Conservation (phyloP, 164 flowering plant genomes). For the Annona cherimola region DNA sequence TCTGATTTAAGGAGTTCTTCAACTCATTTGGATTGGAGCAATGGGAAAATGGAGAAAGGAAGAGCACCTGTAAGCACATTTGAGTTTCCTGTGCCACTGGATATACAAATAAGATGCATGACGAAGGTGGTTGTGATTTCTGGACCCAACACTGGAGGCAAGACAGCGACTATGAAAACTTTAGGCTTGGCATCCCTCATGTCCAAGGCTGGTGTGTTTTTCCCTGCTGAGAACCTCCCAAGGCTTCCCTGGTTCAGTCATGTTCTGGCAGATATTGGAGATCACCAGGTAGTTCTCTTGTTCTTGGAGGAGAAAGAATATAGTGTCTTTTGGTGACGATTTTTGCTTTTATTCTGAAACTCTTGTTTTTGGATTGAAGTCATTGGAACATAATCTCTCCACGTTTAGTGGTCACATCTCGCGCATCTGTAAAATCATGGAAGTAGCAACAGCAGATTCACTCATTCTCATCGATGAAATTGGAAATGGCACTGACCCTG, state of each 20-base stretch:
- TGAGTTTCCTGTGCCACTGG: constrained; percentile 70
- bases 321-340: constrained; percentile 4
- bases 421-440: constrained; percentile 65
- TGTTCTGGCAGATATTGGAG: constrained; percentile 91
- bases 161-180: constrained; percentile 96
- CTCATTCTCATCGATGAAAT: constrained; percentile 94
- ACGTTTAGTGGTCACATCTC: constrained; percentile 94
- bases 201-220: constrained; percentile 91
- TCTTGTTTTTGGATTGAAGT: constrained; percentile 54
- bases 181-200: constrained; percentile 80
- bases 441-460: constrained; percentile 64
- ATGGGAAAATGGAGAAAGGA: constrained; percentile 13
- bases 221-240: constrained; percentile 64
- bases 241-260: constrained; percentile 90
- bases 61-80: constrained; percentile 8
- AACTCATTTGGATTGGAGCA: constrained; percentile 11
- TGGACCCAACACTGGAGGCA: constrained; percentile 96
- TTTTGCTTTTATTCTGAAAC: constrained; percentile 30
- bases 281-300: constrained; percentile 72
- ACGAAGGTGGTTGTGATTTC: constrained; percentile 82
- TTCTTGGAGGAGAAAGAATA: constrained; percentile 24
- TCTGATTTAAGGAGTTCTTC: constrained; percentile 16
- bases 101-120: constrained; percentile 51
- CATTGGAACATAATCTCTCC: constrained; percentile 87
- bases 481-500: constrained; percentile 94